Evolutionary conservation across 192 early-diverging fungal genomes (phyloP).

Genomic region (Podila minutissima): DNA sequence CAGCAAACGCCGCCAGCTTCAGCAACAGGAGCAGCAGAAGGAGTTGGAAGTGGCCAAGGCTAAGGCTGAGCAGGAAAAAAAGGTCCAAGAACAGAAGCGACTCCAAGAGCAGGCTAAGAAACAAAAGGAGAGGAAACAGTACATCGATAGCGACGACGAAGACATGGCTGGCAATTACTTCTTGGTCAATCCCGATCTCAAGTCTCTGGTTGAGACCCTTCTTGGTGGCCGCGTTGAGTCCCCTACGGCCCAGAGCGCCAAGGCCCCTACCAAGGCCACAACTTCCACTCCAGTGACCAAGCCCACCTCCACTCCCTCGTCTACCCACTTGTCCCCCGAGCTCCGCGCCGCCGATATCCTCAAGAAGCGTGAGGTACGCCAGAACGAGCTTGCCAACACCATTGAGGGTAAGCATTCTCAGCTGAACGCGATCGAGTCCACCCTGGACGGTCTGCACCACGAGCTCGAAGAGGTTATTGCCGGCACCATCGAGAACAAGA

Average conservation of each 20-base stretch:
- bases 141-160: conserved; percentile 12
- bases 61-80: not conserved
- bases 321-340: not conserved
- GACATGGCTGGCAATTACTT: conserved; percentile 24
- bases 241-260: not conserved
- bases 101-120: not conserved
- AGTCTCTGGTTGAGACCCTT: conserved; percentile 23
- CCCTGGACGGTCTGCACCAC: conserved; percentile 20
- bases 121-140: not conserved
- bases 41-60: conserved; percentile 12
- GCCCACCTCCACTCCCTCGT: not conserved
- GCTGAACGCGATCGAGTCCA: conserved; percentile 30
- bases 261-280: not conserved
- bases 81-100: conserved; percentile 9
- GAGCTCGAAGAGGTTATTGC: conserved; percentile 24
- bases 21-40: conserved; percentile 7
- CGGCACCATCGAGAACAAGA: conserved; percentile 25
- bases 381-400: not conserved
- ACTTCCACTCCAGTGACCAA: not conserved
- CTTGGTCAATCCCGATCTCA: not conserved
- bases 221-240: not conserved
- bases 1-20: conserved; percentile 29
- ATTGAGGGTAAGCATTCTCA: conserved; percentile 30
- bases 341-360: conserved; percentile 6
- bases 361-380: not conserved